phyloP scores from a whole-genome alignment of 2,329 filamentous ascomycete genomes.

The Aspergillus sp. region DNA sequence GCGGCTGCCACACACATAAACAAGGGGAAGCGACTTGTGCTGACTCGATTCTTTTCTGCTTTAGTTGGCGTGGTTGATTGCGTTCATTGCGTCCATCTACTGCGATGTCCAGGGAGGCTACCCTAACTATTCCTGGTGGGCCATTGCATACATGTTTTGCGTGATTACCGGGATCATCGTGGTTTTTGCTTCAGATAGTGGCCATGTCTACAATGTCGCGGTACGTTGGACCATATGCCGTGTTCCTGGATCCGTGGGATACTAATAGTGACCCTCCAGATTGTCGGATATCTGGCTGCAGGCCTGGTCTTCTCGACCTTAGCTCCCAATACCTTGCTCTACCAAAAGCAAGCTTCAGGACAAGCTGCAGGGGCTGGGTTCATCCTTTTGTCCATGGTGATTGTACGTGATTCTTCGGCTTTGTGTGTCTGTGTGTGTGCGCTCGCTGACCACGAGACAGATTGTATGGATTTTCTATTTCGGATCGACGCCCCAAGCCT shows the following conservation, averaged over 20 bases:
- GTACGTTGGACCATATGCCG: slow-evolving; percentile 35
- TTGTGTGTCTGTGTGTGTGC: not conserved
- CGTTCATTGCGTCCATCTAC: slow-evolving; percentile 78
- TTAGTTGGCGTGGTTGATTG: slow-evolving; percentile 90
- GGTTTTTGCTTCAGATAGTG: slow-evolving; percentile 74
- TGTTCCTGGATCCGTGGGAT: not conserved
- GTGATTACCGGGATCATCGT: slow-evolving; percentile 71
- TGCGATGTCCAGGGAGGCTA: slow-evolving; percentile 53
- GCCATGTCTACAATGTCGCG: slow-evolving; percentile 84
- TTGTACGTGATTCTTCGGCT: slow-evolving; percentile 50
- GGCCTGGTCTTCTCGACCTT: slow-evolving; percentile 80
- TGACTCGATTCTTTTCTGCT: slow-evolving; percentile 4
- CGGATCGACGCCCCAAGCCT: slow-evolving; percentile 78
- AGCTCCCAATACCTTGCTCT: slow-evolving; percentile 77
- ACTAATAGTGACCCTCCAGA: slow-evolving; percentile 29
- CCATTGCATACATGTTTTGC: slow-evolving; percentile 75
- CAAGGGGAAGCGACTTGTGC: not conserved
- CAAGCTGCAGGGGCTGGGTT: slow-evolving; percentile 88
- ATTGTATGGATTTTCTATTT: slow-evolving; percentile 99
- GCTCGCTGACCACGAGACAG: slow-evolving; percentile 41
- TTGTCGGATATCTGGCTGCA: slow-evolving; percentile 77
- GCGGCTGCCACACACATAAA: too few relatives aligned
- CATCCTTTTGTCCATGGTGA: slow-evolving; percentile 86
- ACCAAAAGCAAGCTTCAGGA: slow-evolving; percentile 58
- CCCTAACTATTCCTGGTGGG: slow-evolving; percentile 90